Evolutionary conservation across 192 early-diverging fungal genomes (phyloP), one percentile per base, ranked within the genome.

Genomic region (Fimicolochytrium jonesii): DNA sequence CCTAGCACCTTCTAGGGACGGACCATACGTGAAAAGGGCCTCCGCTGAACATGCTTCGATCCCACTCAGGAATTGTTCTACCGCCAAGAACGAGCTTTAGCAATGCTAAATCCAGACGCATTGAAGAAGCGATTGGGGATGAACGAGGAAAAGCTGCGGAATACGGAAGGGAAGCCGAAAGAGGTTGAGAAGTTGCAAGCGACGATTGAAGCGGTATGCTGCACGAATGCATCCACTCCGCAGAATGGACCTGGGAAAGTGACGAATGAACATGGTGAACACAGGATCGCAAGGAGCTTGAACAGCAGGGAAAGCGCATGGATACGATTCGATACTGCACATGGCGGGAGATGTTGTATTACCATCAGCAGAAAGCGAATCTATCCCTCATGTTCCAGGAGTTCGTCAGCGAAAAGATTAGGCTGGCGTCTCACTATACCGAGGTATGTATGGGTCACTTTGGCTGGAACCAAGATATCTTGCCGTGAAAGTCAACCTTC

Each of bases 361-460:
- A 74, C 29, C 86, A 88, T 61, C 77, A 82, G 69, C 80, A 81
- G 46, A 77, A 85, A 25, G 76, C 72, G 0, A 70, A 71, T 49
- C 64, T 86, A 17, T 79, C 81, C 4, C 43, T 69, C 34, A 70
- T 85, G 68, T 88, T 85, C 56, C 85, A 86, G 56, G 70, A 59
- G 33, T 85, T 75, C 75, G 77, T 83, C 0, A 69, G 74, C 25
- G 81, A 83, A 25, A 76, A 84, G 65, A 75, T 83, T 43, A 77
- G 77, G 56, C 72, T 78, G 30, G 55, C 77, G 2, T 66, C 71
- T 44, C 73, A 81, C 44, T 59, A 75, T 26, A 62, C 70, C 39
- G 79, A 85, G 67, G 60, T 62, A 17, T 33, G 59, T 36, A 5
- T 4, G 13, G 15, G 37, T 4, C n/a, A n/a, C n/a, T n/a, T n/a